Base-by-base conservation (phyloP, 1,284 basidiomycete genomes). In the Gomphus bonarii region DNA sequence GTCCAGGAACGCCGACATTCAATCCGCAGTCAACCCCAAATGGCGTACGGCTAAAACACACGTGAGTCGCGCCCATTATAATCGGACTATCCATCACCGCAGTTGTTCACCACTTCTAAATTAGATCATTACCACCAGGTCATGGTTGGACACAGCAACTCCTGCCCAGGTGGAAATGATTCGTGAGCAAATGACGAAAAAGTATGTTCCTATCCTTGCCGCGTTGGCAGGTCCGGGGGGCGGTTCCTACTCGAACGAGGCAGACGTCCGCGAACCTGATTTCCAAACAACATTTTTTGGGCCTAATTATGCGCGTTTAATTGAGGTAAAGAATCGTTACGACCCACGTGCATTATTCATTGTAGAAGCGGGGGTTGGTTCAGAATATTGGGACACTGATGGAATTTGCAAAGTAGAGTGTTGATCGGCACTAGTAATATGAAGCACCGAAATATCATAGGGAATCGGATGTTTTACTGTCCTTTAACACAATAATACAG, bases 281-380 rank as follows among this genome's bases (percentile, higher is more conserved):
- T 68, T 67, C 62, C 61, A 62, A 40, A 62, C 63, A 20, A 68
- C 68, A 8, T 70, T 68, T 58, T 71, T 64, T 60, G 69, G 69
- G 11, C 56, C 63, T 6, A 67, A 70, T 55, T 70, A 70, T 53
- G 55, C 55, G 8, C 65, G 61, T 43, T 50, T 70, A 38, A 62
- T 59, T 25, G 31, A 5, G 1, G 65, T 70, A 44, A 72, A 72
- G 60, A 47, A 51, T 0, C 58, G 51, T 25, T 70, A 69, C 51
- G 70, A 71, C 58, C 66, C 68, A 9, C 54, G 61, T 7, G 67
- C 66, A 40, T 56, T 70, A 2, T 70, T 70, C 54, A 67, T 71
- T 54, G 68, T 71, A 12, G 58, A 47, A 1, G 61, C 63, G 14
- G 68, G 67, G 9, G 66, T 69, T 16, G n/a, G n/a, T 14, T 11